A percentile compares a stretch with the other conserved stretches of the same genome.
phyloP scores from a whole-genome alignment of 345 rosid species.

The Citrus sp. region DNA sequence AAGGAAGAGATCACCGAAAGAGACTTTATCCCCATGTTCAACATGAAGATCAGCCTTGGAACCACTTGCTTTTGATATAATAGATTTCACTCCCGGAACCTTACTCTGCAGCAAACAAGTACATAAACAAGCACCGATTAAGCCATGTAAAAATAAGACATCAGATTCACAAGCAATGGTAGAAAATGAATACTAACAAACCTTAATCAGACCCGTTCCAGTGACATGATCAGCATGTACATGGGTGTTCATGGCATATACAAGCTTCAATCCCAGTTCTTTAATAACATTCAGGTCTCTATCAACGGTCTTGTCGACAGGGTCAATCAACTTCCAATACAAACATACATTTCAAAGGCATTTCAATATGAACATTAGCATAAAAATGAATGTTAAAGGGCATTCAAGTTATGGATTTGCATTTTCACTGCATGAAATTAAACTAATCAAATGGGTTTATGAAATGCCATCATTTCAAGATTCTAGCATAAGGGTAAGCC shows the following conservation, averaged over 20 bases:
- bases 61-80: conserved; percentile 77
- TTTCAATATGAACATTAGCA: not conserved
- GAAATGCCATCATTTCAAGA: not conserved
- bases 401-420: not conserved
- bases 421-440: not conserved
- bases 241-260: conserved; percentile 88
- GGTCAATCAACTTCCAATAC: conserved; percentile 75
- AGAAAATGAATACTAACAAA: conserved; percentile 10
- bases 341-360: not conserved
- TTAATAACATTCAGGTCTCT: conserved; percentile 68
- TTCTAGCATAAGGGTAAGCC: conserved; percentile 1
- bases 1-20: conserved; percentile 62
- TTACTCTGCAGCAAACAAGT: conserved; percentile 41
- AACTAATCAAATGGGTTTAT: not conserved
- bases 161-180: not conserved
- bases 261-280: conserved; percentile 74
- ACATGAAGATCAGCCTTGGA: conserved; percentile 76
- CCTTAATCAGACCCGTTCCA: conserved; percentile 89
- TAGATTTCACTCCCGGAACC: conserved; percentile 58
- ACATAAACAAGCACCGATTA: not conserved
- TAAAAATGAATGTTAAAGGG: not conserved
- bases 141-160: not conserved
- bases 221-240: conserved; percentile 99
- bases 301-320: conserved; percentile 84
- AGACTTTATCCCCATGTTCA: conserved; percentile 65